Evolutionary conservation across 352 stramenopile species (phyloP), one percentile per base, ranked within the genome.

Genomic region (Globisporangium recalcitrans): DNA sequence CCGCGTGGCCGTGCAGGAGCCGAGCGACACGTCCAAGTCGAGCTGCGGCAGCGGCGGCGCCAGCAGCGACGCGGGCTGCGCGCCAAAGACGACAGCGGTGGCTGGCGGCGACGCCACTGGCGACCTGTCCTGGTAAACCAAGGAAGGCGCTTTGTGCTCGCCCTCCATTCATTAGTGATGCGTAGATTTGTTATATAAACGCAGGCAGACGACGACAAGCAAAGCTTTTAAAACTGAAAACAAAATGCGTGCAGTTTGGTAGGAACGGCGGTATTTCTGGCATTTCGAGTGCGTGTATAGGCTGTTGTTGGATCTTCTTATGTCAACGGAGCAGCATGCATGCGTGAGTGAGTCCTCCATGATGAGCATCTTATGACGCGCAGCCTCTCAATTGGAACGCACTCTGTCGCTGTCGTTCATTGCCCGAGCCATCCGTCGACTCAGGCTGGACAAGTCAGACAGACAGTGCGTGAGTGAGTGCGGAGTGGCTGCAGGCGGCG

Each of bases 1-100:
- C 68, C 85, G 85, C 22, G 85, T 91, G 51, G 85, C 85, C 9
- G 82, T 95, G 59, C 77, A 90, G 58, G 81, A 92, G 52, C 75
- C 82, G 31, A 65, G 48, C 7, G 58, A 63, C 16, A 14, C 29
- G 24, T 42, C 46, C 14, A 63, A 68, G 27, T 71, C 73, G 44
- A 69, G 70, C 59, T 85, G 77, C 21, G 68, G 73, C 58, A 71
- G 68, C 40, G 60, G 68, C 42, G 65, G 72, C 32, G 67, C 68
- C 26, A 68, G 65, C 13, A 65, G 67, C 14, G 40, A 52, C 22
- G 36, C 52, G 7, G 52, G 56, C 21, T 79, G 72, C 14, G 67
- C 65, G 5, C 36, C 69, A 31, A 87, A 88, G 66, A 70, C 76
- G 14, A 59, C 74, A 27, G 65, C 67, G 2, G 68, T 68, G 1